Evolutionary conservation across 768 basidiomycete genomes (phyloP).

Genomic region (Baorangia bicolor): DNA sequence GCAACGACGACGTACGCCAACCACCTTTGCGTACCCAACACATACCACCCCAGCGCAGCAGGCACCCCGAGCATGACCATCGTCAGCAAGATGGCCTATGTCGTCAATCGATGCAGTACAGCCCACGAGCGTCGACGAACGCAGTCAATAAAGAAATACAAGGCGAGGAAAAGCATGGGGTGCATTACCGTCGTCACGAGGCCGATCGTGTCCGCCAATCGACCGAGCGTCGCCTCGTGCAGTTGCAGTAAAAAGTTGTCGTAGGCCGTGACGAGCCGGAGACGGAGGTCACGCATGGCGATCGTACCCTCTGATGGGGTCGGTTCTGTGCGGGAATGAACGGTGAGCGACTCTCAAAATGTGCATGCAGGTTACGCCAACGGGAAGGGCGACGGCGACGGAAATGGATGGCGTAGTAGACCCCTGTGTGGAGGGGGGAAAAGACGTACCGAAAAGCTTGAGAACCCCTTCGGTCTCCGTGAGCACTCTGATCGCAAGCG

Average conservation of each 20-base stretch:
- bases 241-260: conserved; percentile 13
- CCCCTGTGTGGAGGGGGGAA: not conserved
- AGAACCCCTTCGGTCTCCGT: conserved; percentile 25
- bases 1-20: conserved; percentile 4
- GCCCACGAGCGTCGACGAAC: not conserved
- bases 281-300: conserved; percentile 23
- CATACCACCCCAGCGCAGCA: conserved; percentile 22
- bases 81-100: conserved; percentile 21
- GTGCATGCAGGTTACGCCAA: too few species aligned
- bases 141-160: not conserved
- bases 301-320: conserved; percentile 23
- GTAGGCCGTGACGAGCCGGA: conserved; percentile 22
- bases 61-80: conserved; percentile 19
- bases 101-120: not conserved
- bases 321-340: conserved; percentile 19
- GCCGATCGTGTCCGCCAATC: conserved; percentile 24
- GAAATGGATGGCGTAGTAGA: not conserved
- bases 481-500: conserved; percentile 27
- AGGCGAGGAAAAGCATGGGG: not conserved
- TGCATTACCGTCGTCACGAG: conserved; percentile 10
- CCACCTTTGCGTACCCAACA: conserved; percentile 9
- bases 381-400: not conserved
- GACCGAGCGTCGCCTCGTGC: conserved; percentile 28
- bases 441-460: conserved; percentile 27
- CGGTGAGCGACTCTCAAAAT: not conserved